phyloP scores from a whole-genome alignment of 768 basidiomycete genomes.

The Pholiota microspora region DNA sequence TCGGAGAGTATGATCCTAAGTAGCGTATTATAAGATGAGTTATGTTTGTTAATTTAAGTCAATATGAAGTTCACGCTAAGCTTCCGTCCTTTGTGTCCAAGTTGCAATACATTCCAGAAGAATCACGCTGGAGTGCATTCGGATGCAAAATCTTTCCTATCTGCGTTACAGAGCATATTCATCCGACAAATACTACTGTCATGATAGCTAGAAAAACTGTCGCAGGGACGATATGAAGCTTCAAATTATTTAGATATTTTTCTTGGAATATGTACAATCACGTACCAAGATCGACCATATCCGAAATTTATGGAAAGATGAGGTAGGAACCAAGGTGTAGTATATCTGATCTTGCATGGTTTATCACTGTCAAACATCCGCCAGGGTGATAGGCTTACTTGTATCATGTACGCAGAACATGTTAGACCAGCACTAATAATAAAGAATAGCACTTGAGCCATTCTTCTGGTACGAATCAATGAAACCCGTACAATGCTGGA shows the following conservation, averaged over 20 bases:
- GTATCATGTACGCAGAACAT: not conserved
- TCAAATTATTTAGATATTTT: not conserved
- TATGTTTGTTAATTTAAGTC: too few relatives aligned
- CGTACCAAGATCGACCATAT: not conserved
- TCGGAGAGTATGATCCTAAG: not conserved
- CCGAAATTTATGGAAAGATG: not conserved
- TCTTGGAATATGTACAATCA: not conserved
- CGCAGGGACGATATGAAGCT: not conserved
- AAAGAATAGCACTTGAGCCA: too few relatives aligned
- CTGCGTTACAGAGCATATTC: too few relatives aligned
- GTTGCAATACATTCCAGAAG: not conserved
- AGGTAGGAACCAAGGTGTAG: not conserved
- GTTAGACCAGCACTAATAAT: not conserved
- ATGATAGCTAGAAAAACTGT: not conserved
- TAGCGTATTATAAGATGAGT: too few relatives aligned
- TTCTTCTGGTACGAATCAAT: too few relatives aligned
- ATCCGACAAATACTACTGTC: not conserved
- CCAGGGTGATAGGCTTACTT: not conserved
- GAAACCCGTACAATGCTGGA: not conserved
- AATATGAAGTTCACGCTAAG: too few relatives aligned
- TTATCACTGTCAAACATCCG: not conserved
- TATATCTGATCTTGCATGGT: not conserved
- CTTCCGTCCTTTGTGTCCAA: not conserved
- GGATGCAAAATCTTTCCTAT: not conserved
- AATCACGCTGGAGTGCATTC: not conserved